Evolutionary conservation across 371 early-diverging fungal species (phyloP).

Genomic region (Mycotypha africana): DNA sequence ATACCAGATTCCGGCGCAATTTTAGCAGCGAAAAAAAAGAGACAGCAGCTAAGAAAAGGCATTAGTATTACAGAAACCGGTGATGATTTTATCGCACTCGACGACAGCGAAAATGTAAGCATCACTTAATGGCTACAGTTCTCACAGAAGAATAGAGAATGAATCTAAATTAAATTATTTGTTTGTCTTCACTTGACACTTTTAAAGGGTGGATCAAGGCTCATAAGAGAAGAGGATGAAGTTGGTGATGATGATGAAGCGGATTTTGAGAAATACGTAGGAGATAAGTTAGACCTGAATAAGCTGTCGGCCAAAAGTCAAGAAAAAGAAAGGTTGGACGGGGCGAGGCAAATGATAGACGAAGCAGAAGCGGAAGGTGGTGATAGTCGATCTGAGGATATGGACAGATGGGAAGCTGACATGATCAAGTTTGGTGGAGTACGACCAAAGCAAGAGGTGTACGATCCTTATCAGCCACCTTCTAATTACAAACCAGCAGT

Average conservation of each 20-base stretch:
- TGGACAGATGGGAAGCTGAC: slow-evolving; percentile 64
- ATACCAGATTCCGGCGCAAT: slow-evolving; percentile 47
- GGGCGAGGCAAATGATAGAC: slow-evolving; percentile 50
- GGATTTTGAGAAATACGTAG: slow-evolving; percentile 42
- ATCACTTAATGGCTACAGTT: too few species aligned
- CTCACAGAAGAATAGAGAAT: too few species aligned
- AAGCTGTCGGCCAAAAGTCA: slow-evolving; percentile 31
- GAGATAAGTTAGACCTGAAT: slow-evolving; percentile 34
- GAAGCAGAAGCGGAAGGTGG: slow-evolving; percentile 51
- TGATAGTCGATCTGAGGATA: slow-evolving; percentile 51
- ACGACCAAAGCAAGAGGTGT: slow-evolving; percentile 12
- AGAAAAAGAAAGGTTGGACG: slow-evolving; percentile 36
- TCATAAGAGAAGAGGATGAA: slow-evolving; percentile 53
- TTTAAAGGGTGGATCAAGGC: slow-evolving; percentile 20
- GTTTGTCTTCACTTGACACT: too few species aligned
- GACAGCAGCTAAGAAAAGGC: slow-evolving; percentile 43
- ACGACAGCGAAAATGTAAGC: too few species aligned
- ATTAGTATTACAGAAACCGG: slow-evolving; percentile 25
- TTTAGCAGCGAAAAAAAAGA: slow-evolving; percentile 47
- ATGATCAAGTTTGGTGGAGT: slow-evolving; percentile 61
- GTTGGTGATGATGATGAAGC: slow-evolving; percentile 48
- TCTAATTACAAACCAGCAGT: slow-evolving; percentile 29
- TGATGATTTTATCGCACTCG: slow-evolving; percentile 35
- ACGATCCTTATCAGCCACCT: slow-evolving; percentile 21
- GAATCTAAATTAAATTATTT: neutral